Conservation (phyloP, 345 rosid genomes). For the Eucalyptus tenuipes region DNA sequence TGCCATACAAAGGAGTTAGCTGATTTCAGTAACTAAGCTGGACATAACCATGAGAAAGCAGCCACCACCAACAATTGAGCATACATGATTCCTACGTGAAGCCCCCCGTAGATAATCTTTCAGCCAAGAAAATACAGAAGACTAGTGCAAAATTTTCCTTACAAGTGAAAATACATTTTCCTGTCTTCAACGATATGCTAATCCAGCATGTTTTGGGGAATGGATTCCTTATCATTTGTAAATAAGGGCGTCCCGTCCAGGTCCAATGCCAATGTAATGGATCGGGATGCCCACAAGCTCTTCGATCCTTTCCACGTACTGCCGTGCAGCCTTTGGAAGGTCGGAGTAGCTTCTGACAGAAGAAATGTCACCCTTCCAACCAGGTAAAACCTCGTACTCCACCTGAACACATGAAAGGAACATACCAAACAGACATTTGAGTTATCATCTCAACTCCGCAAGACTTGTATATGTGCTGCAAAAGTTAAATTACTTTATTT, state of each 20-base stretch:
- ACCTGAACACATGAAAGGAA: conserved; percentile 29
- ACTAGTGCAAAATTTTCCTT: not conserved
- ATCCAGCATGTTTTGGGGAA: not conserved
- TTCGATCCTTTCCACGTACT: conserved; percentile 82
- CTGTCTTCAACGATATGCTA: not conserved
- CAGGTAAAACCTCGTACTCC: conserved; percentile 83
- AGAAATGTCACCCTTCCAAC: conserved; percentile 86
- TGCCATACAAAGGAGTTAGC: not conserved
- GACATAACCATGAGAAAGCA: not conserved
- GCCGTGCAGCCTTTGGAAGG: conserved; percentile 76
- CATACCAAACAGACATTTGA: not conserved
- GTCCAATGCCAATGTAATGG: conserved; percentile 85
- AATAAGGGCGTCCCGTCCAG: conserved; percentile 91
- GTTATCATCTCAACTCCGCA: not conserved
- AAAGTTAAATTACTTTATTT: not conserved
- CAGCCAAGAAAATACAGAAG: not conserved
- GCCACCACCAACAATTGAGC: not conserved
- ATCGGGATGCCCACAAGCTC: conserved; percentile 77
- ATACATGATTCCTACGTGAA: not conserved
- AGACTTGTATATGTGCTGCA: not conserved
- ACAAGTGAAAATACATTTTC: not conserved
- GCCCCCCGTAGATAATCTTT: not conserved
- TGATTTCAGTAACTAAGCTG: not conserved
- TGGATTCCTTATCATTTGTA: conserved; percentile 24
- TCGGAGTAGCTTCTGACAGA: conserved; percentile 58